Base-by-base conservation (phyloP, 2,329 filamentous ascomycete genomes). In the Monosporascus sp. region DNA sequence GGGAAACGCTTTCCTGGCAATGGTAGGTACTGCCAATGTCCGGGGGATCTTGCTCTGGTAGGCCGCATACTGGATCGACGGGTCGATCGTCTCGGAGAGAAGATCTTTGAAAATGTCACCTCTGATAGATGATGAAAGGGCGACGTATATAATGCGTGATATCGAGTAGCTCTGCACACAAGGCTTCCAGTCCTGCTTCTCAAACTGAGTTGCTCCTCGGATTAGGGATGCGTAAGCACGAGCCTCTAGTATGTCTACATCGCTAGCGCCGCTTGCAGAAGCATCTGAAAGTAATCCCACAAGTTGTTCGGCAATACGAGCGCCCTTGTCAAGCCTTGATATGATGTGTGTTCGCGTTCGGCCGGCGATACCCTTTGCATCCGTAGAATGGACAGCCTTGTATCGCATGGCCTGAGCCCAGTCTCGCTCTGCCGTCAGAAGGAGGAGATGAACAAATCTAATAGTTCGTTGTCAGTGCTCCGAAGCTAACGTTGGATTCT, bases 371-470 rank as follows among this genome's bases (percentile, higher is more conserved):
- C 86, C 87, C 70, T 90, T 89, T 56, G 86, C 85, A 63, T 94
- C 90, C 62, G 88, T 81, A 40, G 89, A 83, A 68, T 95, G 90
- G 20, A 84, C 77, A 4, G 90, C 82, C 72, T 96, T 97, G 80
- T 97, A 91, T 68, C 88, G 85, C 91, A 97, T 95, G 54, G 92
- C 93, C 70, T 96, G 87, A 38, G 94, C 93, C 90, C 91, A 97
- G 50, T 92, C 90, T 59, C 94, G 84, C 75, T 99, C 94, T 56
- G 92, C 86, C 40, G 85, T 89, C 65, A 97, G 84, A 53, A 99
- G 79, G 35, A 93, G 78, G n/a, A 97, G 78, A 60, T 88, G 80
- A 48, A 86, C 82, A 72, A 86, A 89, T 71, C 90, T 95, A 62
- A 37, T 46, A 17, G 55, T 60, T 20, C 54, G 48, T 31, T 49